Conservation (phyloP, 306 rosid genomes). For the Canavalia ensiformis region DNA sequence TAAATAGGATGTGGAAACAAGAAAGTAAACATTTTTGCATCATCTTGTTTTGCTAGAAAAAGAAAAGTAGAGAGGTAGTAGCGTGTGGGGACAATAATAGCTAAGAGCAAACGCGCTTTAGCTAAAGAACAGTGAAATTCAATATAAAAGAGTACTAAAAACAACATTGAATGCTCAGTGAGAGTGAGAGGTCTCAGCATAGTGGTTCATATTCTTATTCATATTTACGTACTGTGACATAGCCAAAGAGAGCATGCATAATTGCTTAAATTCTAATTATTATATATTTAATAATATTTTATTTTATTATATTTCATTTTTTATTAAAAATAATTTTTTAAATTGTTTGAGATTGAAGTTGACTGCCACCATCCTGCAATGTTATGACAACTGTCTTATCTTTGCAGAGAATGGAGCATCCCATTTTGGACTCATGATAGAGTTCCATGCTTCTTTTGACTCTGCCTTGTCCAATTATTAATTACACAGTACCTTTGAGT, state of each 20-base stretch:
- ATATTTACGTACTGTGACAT: no score
- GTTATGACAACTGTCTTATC: not conserved
- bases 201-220: no score
- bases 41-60: not conserved
- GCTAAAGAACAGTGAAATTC: no score
- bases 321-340: no score
- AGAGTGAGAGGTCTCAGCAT: no score
- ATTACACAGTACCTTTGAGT: not conserved
- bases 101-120: not conserved
- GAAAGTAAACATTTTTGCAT: not conserved
- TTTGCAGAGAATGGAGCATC: not conserved
- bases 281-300: no score
- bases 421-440: conserved; percentile 18
- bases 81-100: conserved; percentile 29
- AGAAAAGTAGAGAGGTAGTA: not conserved
- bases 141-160: no score
- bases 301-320: no score
- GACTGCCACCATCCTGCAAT: not conserved
- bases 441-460: not conserved
- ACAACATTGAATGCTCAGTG: no score
- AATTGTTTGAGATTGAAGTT: not conserved
- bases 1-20: not conserved
- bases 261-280: no score
- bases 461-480: not conserved
- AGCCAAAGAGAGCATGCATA: no score